These are phyloP conservation scores for Climacium dendroides DNA, from an alignment of 225 moss, liverwort and hornwort species.

Conservation along the genomic window DNA sequence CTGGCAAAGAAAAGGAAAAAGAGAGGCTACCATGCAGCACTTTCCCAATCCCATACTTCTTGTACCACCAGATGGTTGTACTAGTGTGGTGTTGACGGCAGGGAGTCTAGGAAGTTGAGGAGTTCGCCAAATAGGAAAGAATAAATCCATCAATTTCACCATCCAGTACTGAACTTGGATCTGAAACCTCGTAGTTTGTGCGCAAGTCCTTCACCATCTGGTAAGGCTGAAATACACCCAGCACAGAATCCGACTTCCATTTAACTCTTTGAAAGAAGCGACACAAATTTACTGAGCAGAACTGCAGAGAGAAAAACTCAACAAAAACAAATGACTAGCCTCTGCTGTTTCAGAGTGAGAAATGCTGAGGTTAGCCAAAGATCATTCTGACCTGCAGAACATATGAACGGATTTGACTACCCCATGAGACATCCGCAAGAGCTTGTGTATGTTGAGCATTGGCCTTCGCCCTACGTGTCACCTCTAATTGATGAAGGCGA, in stretches of 20 bases:
- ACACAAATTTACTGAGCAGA: not conserved
- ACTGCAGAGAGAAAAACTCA: not conserved
- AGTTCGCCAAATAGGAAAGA: conserved; percentile 54
- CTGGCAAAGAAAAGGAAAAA: not conserved
- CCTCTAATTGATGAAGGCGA: conserved; percentile 71
- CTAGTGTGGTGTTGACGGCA: not conserved
- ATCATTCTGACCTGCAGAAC: conserved; percentile 58
- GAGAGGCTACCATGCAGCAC: not conserved
- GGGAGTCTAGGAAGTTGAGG: conserved; percentile 8
- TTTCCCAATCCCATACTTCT: not conserved
- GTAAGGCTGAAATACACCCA: conserved; percentile 54
- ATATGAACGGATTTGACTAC: conserved; percentile 90
- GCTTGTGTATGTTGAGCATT: conserved; percentile 70
- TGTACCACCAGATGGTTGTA: not conserved
- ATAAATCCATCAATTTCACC: conserved; percentile 87
- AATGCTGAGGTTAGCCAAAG: not conserved
- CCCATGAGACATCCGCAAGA: conserved; percentile 82
- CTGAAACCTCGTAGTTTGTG: conserved; percentile 73
- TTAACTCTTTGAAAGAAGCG: not conserved
- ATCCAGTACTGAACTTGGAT: conserved; percentile 70
- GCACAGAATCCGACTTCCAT: not conserved
- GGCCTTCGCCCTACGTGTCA: conserved; percentile 65
- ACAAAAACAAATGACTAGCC: not conserved
- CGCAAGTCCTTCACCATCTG: conserved; percentile 98
- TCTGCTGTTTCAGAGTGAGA: not conserved